Evolutionary conservation across 805 yeast species (phyloP).

Genomic region (Nakazawaea ambrosiae): DNA sequence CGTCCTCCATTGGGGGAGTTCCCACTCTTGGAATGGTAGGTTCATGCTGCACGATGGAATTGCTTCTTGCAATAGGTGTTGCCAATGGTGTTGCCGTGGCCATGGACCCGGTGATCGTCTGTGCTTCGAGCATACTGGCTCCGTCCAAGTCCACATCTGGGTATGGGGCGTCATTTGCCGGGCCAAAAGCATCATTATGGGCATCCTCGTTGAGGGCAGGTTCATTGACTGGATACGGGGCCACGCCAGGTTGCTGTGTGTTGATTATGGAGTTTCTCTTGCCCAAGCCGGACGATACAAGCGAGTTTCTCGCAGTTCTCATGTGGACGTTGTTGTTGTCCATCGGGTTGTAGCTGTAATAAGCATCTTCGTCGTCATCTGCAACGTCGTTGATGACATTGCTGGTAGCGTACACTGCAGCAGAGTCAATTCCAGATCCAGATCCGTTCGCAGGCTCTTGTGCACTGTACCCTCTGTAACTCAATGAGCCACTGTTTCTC

Average conservation of each 20-base stretch:
- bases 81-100: too few relatives aligned
- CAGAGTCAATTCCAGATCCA: background rate
- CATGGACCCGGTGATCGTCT: too few relatives aligned
- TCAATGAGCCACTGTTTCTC: background rate
- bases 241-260: background rate
- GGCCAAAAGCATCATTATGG: too few relatives aligned
- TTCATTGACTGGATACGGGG: conserved; percentile 8
- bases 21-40: conserved; percentile 10
- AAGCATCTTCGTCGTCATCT: conserved; percentile 7
- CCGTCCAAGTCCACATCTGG: conserved; percentile 1
- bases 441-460: background rate
- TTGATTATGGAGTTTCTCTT: background rate
- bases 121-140: background rate
- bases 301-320: conserved; percentile 3
- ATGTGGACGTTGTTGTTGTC: background rate
- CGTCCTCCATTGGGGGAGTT: conserved; percentile 9
- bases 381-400: background rate
- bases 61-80: background rate
- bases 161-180: conserved; percentile 2
- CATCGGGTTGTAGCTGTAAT: conserved; percentile 10
- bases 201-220: background rate
- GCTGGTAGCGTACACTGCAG: background rate
- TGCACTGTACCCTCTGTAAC: conserved; percentile 4
- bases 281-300: background rate
- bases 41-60: background rate